A percentile compares a stretch with the other conserved stretches of the same genome.
These are phyloP conservation scores for Sparassis latifolia DNA, from an alignment of 1,284 basidiomycete genomes.

Conservation along the genomic window DNA sequence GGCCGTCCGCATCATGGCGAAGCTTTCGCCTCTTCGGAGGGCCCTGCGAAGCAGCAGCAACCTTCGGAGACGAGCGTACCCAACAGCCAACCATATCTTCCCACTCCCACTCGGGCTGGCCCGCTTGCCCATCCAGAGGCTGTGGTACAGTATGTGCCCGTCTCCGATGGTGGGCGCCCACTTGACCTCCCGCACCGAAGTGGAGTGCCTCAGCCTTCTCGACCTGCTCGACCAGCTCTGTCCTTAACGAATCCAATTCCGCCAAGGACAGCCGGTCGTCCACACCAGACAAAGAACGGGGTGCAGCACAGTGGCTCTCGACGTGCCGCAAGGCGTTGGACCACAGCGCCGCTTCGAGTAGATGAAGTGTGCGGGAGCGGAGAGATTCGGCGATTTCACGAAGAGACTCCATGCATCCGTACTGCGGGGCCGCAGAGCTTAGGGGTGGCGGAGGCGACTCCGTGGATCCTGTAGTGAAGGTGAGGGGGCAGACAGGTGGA, in stretches of 20 bases:
- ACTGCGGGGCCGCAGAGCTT: not conserved
- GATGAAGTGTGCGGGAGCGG: conserved; percentile 27
- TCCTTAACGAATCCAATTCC: conserved; percentile 24
- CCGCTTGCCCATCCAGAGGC: not conserved
- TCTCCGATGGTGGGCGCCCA: not conserved
- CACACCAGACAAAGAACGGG: not conserved
- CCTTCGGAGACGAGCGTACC: conserved; percentile 29
- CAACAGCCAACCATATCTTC: conserved; percentile 38
- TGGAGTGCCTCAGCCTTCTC: conserved; percentile 44
- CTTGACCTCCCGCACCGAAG: conserved; percentile 20
- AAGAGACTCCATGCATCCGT: conserved; percentile 11
- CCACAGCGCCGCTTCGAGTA: conserved; percentile 48
- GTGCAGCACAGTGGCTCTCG: conserved; percentile 27
- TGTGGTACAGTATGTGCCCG: not conserved
- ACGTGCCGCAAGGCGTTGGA: conserved; percentile 41
- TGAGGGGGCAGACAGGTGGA: conserved; percentile 8
- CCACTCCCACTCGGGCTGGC: conserved; percentile 34
- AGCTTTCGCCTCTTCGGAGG: conserved; percentile 3
- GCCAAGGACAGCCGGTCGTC: conserved; percentile 5
- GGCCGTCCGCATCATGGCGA: too few species aligned
- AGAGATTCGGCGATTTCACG: conserved; percentile 29
- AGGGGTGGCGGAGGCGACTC: conserved; percentile 10
- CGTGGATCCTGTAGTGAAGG: conserved; percentile 2
- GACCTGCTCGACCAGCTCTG: conserved; percentile 37
- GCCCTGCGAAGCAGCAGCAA: not conserved